Evolutionary conservation across 1,139 yeast species (phyloP).

Genomic region (Yamadazyma sp.): DNA sequence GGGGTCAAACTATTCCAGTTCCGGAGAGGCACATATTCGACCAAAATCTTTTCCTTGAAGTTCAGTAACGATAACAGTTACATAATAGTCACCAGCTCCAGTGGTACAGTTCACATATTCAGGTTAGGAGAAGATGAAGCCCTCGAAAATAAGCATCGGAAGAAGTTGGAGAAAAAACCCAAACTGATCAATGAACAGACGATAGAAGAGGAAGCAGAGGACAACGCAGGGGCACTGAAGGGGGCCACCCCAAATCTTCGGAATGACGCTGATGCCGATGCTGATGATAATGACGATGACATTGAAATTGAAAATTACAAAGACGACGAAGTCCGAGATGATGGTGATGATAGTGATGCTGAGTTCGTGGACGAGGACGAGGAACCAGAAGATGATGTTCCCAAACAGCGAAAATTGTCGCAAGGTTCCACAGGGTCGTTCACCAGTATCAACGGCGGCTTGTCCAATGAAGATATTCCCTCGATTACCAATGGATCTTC

Average conservation of each 20-base stretch:
- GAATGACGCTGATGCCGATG: not conserved
- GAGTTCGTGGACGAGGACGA: slow-evolving; percentile 19
- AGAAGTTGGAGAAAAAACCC: slow-evolving; percentile 22
- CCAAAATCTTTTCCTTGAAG: slow-evolving; percentile 79
- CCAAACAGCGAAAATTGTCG: slow-evolving; percentile 39
- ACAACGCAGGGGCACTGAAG: slow-evolving; percentile 14
- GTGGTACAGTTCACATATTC: slow-evolving; percentile 92
- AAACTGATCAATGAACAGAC: slow-evolving; percentile 24
- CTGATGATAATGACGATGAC: slow-evolving; percentile 29
- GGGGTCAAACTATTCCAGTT: slow-evolving; percentile 87
- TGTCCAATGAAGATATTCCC: slow-evolving; percentile 28
- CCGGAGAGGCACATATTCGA: slow-evolving; percentile 91
- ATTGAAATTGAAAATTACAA: slow-evolving; percentile 18
- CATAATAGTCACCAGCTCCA: slow-evolving; percentile 83
- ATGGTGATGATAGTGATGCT: slow-evolving; percentile 31
- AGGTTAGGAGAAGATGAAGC: slow-evolving; percentile 65
- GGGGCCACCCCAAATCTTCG: slow-evolving; percentile 10
- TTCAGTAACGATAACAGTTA: slow-evolving; percentile 76
- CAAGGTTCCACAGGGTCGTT: slow-evolving; percentile 42
- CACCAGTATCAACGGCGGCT: slow-evolving; percentile 36
- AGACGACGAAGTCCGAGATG: slow-evolving; percentile 19
- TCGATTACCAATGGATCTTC: slow-evolving; percentile 16
- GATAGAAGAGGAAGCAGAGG: slow-evolving; percentile 31
- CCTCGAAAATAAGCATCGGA: slow-evolving; percentile 40
- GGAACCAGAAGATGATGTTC: slow-evolving; percentile 23